These are phyloP conservation scores for Monascus ruber DNA, from an alignment of 2,329 filamentous ascomycete species.

Conservation along the genomic window DNA sequence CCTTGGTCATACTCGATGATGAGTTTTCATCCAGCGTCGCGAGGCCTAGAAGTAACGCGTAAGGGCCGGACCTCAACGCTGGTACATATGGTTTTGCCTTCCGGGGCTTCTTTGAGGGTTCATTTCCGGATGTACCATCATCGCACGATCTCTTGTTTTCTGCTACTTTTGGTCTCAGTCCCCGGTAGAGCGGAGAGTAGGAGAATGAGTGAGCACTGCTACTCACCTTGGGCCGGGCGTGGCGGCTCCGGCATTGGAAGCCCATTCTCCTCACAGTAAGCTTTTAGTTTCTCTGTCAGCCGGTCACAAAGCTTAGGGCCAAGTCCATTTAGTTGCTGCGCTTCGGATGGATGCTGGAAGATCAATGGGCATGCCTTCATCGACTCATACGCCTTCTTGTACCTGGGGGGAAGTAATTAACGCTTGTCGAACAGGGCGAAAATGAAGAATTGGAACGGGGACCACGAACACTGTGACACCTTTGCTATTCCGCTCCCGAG, in stretches of 20 bases:
- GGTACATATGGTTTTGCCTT: conserved; percentile 60
- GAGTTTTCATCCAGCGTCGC: conserved; percentile 47
- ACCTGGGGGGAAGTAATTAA: conserved; percentile 34
- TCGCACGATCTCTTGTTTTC: conserved; percentile 20
- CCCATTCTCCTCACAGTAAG: conserved; percentile 54
- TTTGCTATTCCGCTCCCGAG: conserved; percentile 58
- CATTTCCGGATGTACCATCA: conserved; percentile 18
- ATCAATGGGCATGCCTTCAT: conserved; percentile 61
- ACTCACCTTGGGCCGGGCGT: conserved; percentile 16
- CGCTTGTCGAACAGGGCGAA: not conserved
- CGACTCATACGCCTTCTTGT: conserved; percentile 65
- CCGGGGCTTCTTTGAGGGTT: conserved; percentile 44
- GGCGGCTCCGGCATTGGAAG: conserved; percentile 55
- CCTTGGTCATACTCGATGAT: conserved; percentile 51
- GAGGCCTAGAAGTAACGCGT: conserved; percentile 59
- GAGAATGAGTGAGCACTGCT: not conserved
- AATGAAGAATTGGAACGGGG: not conserved
- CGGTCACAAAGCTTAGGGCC: conserved; percentile 60
- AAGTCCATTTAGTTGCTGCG: conserved; percentile 61
- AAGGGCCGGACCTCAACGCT: conserved; percentile 58
- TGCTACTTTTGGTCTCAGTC: conserved; percentile 11
- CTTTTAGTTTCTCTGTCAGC: conserved; percentile 47
- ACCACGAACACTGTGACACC: conserved; percentile 43
- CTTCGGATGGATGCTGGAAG: conserved; percentile 62
- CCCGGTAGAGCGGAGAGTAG: not conserved